Percentiles rank a stretch among this genome's conserved stretches.
Conservation (phyloP, 495 filamentous ascomycete genomes). For the Arthonia radiata region DNA sequence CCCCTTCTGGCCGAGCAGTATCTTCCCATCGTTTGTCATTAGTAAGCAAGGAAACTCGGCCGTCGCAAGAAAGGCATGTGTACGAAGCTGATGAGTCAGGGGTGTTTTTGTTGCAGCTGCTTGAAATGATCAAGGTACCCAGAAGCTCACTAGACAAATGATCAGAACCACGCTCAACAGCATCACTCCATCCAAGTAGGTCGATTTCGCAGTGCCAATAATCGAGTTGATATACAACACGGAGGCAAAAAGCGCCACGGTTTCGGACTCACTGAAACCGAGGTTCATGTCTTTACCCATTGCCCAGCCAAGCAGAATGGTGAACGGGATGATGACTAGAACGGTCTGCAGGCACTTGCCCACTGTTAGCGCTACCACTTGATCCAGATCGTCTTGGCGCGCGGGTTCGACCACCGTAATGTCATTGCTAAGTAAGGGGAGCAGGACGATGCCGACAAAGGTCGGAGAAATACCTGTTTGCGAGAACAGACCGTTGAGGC, state of each 20-base stretch:
- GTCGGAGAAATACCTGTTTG: conserved; percentile 4
- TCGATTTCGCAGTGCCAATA: too few species aligned
- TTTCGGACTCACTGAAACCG: conserved; percentile 1
- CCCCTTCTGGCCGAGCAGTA: too few species aligned
- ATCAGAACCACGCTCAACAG: too few species aligned
- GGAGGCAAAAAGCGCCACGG: conserved; percentile 2
- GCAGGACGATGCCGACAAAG: conserved; percentile 13
- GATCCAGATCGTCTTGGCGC: conserved; percentile 1
- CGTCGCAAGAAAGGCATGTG: too few species aligned
- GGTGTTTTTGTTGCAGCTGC: too few species aligned
- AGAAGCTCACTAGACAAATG: too few species aligned
- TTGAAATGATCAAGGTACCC: too few species aligned
- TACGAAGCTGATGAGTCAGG: too few species aligned
- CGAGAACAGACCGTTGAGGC: conserved; percentile 3
- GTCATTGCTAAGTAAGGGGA: conserved; percentile 6
- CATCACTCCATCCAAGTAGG: too few species aligned
- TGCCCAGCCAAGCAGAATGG: conserved; percentile 3
- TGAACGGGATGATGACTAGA: conserved; percentile 2
- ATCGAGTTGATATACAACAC: conserved; percentile 3
- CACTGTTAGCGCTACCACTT: conserved; percentile 1
- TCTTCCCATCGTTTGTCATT: too few species aligned
- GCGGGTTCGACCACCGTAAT: conserved; percentile 1
- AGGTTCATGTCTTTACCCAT: background rate
- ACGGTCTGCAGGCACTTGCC: conserved; percentile 2
- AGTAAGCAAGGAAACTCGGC: too few species aligned